Base-by-base conservation (phyloP, 2,329 filamentous ascomycete genomes). In the Xylaria sp. region DNA sequence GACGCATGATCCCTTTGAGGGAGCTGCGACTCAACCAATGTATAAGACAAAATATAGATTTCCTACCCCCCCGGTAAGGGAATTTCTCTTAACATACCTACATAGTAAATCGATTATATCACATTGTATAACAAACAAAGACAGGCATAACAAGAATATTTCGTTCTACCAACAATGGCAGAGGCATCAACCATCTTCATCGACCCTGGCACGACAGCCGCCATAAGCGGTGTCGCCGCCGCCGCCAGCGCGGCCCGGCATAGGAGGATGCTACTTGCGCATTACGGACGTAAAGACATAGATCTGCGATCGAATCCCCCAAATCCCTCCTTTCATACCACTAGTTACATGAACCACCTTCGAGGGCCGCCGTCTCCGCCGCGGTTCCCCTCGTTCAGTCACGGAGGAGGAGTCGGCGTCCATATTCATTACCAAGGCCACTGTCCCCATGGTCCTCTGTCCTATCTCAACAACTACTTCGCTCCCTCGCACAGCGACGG, bases 381-480 rank as follows among this genome's bases (percentile, higher is more conserved):
- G 30, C 59, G 62, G 3, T 13, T 13, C 13, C 41, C 43, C 25
- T 3, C 39, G 28, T n/a, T 20, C 30, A 45, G 7, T 12, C 8
- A 25, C n/a, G 48, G 46, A 7, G 59, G 59, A 43, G 58, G 60
- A 50, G 53, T 59, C n/a, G 61, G 61, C 7, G 50, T 70, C 13
- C 66, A 70, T 34, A 63, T 70, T 46, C 69, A 70, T 43, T 70
- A 69, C 46, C 68, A 69, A 28, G 56, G 59, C 13, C 60, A 32
- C 25, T 66, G 60, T 53, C 43, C 56, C 15, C 56, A 66, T 23
- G 34, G 30, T 6, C 10, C 55, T 5, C 55, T 30, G 0, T 34
- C 45, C 3, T 59, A 65, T 23, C 39, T 10, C 5, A 34, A 36
- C 25, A n/a, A 34, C 18, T 52, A 13, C 45, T 28, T 41, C 41